Evolutionary conservation across 75 land plant species (phyloP), one percentile per base, ranked within the genome.

Genomic region (Isoetes taiwanensis): DNA sequence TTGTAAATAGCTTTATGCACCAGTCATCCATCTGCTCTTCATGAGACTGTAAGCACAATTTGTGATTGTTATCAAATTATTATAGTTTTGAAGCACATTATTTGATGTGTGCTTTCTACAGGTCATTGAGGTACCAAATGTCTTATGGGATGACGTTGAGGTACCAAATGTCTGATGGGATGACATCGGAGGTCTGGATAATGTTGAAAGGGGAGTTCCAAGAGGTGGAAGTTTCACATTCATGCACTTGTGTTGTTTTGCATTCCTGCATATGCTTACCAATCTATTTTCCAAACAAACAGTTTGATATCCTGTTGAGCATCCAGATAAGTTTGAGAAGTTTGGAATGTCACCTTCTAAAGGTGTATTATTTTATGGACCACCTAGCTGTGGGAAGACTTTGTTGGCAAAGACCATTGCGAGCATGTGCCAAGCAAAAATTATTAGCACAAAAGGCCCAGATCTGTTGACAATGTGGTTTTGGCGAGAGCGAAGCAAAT

Each of bases 261-360:
- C n/a, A n/a, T n/a, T n/a, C n/a, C n/a, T n/a, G n/a, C n/a, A n/a
- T n/a, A n/a, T n/a, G n/a, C n/a, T n/a, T n/a, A n/a, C n/a, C n/a
- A n/a, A n/a, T n/a, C n/a, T n/a, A n/a, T n/a, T n/a, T n/a, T n/a
- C n/a, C n/a, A n/a, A n/a, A n/a, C 50, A 46, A 23, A 46, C 50
- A 6, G 50, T 46, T 16, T 23, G 25, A 46, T 46, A 46, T 16
- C 50, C 50, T 6, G 50, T 46, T 6, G 50, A 46, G 50, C 50
- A 46, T 16, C 50, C 50, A n/a, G 50, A 46, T 16, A 46, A 46
- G 50, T 46, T 46, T 16, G 50, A 46, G 19, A 46, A 46, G 50
- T 46, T 46, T 46, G 50, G 50, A 8, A 46, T 46, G 50, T 46
- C 50, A n/a, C 50, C 50, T 5, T 46, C 50, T 8, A 46, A 46